Evolutionary conservation across 140 eudicot species (phyloP).

Genomic region (Anethum foeniculum): DNA sequence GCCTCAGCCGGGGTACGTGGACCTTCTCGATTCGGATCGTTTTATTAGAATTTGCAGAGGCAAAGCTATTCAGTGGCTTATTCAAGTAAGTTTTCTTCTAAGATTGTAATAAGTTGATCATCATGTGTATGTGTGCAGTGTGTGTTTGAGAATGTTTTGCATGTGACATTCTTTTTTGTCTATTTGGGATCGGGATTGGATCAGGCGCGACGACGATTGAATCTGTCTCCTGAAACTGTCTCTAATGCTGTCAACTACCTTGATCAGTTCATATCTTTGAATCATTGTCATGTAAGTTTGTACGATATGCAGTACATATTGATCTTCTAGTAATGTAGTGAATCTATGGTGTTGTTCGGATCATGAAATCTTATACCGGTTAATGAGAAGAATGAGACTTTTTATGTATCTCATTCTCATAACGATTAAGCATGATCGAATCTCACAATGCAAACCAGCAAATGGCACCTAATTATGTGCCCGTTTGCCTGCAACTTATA

Average conservation of each 20-base stretch:
- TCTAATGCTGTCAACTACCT: slow-evolving; percentile 48
- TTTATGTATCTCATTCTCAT: too few relatives aligned
- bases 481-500: too few relatives aligned
- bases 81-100: slow-evolving; percentile 34
- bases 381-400: too few relatives aligned
- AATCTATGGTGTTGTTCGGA: background rate
- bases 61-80: slow-evolving; percentile 47
- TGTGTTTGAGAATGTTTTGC: background rate
- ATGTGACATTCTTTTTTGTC: background rate
- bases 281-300: slow-evolving; percentile 47
- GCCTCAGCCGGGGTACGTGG: slow-evolving; percentile 27
- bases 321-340: too few relatives aligned
- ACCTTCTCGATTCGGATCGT: slow-evolving; percentile 18
- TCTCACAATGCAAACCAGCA: too few relatives aligned
- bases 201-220: slow-evolving; percentile 43
- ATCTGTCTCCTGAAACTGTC: slow-evolving; percentile 31
- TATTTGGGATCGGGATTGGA: background rate
- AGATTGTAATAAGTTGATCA: background rate
- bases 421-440: too few relatives aligned
- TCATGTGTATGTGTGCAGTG: background rate
- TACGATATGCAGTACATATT: background rate
- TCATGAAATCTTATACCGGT: too few relatives aligned
- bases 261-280: slow-evolving; percentile 49
- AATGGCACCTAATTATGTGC: background rate
- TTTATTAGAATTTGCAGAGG: slow-evolving; percentile 24